Percentiles rank a stretch among this genome's conserved stretches.
Conservation (phyloP, 352 stramenopile genomes). For the Phytophthora syringae region DNA sequence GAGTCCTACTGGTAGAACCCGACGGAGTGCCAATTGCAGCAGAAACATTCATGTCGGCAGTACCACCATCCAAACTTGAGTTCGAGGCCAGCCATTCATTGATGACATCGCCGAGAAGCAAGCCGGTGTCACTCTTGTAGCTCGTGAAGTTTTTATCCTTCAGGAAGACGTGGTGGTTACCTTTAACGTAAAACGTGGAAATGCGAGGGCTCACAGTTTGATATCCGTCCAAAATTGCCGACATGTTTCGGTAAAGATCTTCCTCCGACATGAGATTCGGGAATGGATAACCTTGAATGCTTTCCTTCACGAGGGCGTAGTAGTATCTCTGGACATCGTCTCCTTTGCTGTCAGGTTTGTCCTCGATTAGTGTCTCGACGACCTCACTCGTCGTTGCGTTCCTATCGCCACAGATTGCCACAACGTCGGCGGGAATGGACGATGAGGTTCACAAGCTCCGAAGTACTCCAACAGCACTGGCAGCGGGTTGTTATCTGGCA, state of each 20-base stretch:
- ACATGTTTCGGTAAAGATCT: constrained; percentile 57
- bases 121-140: constrained; percentile 24
- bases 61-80: constrained; percentile 9
- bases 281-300: constrained; percentile 56
- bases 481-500: constrained; percentile 35
- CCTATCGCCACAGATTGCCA: constrained; percentile 41
- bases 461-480: constrained; percentile 46
- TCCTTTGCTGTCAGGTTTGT: constrained; percentile 51
- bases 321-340: constrained; percentile 63
- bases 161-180: constrained; percentile 33
- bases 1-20: not conserved
- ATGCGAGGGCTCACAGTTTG: constrained; percentile 22
- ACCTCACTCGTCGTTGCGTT: constrained; percentile 44
- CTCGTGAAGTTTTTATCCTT: constrained; percentile 26
- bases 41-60: too few relatives aligned
- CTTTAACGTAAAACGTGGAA: constrained; percentile 33
- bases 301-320: constrained; percentile 57
- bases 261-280: constrained; percentile 46
- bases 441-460: constrained; percentile 25
- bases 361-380: constrained; percentile 43
- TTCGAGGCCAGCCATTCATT: constrained; percentile 32
- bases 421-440: constrained; percentile 40
- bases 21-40: not conserved
- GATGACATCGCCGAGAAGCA: constrained; percentile 31
- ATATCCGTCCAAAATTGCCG: constrained; percentile 40